phyloP scores from a whole-genome alignment of 2,329 filamentous ascomycete species.

The Nigrospora sphaerica region DNA sequence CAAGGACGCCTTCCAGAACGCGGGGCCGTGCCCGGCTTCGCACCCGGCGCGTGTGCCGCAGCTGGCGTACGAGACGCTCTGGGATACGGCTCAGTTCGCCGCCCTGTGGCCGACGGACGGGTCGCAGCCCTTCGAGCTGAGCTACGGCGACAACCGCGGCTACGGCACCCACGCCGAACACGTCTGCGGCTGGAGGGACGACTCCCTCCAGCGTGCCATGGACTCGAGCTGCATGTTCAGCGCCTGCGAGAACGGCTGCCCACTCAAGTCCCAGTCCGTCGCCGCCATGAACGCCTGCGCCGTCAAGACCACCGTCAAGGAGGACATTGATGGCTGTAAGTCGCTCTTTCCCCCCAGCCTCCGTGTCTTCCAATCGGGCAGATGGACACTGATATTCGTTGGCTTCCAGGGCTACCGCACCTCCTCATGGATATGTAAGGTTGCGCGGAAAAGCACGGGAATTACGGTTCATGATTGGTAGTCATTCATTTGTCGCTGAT shows the following conservation, averaged over 20 bases:
- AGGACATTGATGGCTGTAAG: constrained; percentile 20
- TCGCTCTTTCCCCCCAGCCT: not conserved
- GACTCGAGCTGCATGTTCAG: constrained; percentile 21
- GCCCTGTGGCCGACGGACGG: constrained; percentile 27
- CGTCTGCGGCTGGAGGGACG: constrained; percentile 28
- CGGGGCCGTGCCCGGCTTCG: constrained; percentile 26
- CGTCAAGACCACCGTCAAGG: constrained; percentile 13
- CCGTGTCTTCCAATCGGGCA: too few relatives aligned
- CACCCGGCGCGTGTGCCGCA: constrained; percentile 36
- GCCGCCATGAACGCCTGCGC: constrained; percentile 18
- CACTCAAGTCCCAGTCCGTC: constrained; percentile 17
- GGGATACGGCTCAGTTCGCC: constrained; percentile 32
- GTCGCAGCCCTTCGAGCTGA: constrained; percentile 20
- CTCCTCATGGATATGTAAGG: too few relatives aligned
- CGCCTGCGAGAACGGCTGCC: constrained; percentile 20
- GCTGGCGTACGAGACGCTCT: constrained; percentile 35
- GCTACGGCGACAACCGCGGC: constrained; percentile 22
- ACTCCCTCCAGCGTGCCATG: constrained; percentile 24
- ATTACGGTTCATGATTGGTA: too few relatives aligned
- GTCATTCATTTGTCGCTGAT: too few relatives aligned
- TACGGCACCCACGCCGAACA: constrained; percentile 31
- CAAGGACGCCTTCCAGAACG: constrained; percentile 18
- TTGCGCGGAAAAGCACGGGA: too few relatives aligned
- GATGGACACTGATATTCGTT: too few relatives aligned
- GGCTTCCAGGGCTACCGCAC: too few relatives aligned